A percentile compares a stretch with the other conserved stretches of the same genome.
Evolutionary conservation across 108 stramenopile genomes (phyloP).

Genomic region (Mediolabrus comicus): DNA sequence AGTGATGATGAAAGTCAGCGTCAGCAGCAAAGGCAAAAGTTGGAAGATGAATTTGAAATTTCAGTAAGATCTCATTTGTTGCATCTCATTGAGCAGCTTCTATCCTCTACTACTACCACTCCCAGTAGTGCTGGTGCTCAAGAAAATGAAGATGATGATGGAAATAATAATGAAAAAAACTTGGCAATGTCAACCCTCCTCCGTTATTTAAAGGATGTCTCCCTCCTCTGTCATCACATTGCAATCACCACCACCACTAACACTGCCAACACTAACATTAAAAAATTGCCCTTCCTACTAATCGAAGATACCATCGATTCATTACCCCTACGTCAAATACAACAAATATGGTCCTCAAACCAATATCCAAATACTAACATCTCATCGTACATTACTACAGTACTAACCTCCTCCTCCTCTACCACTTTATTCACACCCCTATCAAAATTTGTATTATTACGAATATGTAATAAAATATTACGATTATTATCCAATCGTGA

Average conservation of each 20-base stretch:
- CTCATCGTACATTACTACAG: conserved; percentile 28
- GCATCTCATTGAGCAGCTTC: conserved; percentile 11
- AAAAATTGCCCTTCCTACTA: conserved; percentile 59
- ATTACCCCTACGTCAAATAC: conserved; percentile 25
- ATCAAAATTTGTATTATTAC: conserved; percentile 52
- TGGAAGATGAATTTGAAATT: conserved; percentile 32
- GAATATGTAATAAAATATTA: conserved; percentile 64
- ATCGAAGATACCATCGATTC: conserved; percentile 67
- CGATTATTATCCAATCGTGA: conserved; percentile 27
- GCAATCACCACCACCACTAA: neutral
- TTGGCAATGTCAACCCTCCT: conserved; percentile 3
- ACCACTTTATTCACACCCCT: conserved; percentile 2
- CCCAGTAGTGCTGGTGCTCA: no score
- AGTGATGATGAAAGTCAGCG: neutral
- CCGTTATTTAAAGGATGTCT: conserved; percentile 24
- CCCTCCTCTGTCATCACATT: conserved; percentile 24
- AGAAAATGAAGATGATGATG: no score
- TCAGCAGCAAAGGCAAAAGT: neutral
- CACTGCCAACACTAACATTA: neutral
- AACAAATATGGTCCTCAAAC: conserved; percentile 49
- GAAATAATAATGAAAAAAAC: neutral
- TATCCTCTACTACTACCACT: no score
- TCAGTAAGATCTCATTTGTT: conserved; percentile 24
- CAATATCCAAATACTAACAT: conserved; percentile 5
- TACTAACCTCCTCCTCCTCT: conserved; percentile 52